Evolutionary conservation across 139 green algal genomes (phyloP).

Genomic region (Chlorella ohadii): DNA sequence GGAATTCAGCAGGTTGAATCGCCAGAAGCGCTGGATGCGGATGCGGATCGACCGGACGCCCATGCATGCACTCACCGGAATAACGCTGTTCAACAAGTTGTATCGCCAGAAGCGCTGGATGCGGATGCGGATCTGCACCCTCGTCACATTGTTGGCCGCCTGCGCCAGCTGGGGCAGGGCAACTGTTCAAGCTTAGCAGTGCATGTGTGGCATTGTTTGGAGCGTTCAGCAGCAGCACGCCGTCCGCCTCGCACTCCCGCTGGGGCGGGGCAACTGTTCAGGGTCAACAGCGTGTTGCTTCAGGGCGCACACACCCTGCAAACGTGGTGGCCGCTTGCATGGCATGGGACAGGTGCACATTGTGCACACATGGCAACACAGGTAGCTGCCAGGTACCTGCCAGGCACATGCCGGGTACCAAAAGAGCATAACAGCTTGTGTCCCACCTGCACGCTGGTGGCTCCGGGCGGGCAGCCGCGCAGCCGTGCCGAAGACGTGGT

Average conservation of each 20-base stretch:
- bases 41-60: not conserved
- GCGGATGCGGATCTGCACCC: not conserved
- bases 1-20: constrained; percentile 11
- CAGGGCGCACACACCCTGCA: too few relatives aligned
- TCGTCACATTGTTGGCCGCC: constrained; percentile 1
- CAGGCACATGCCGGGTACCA: too few relatives aligned
- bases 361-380: too few relatives aligned
- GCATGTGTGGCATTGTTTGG: too few relatives aligned
- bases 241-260: too few relatives aligned
- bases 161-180: not conserved
- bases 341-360: too few relatives aligned
- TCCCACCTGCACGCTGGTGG: not conserved
- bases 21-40: constrained; percentile 11
- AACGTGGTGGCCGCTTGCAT: too few relatives aligned
- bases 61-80: not conserved
- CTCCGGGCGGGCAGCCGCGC: not conserved
- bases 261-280: not conserved
- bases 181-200: not conserved
- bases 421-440: too few relatives aligned
- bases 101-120: constrained; percentile 16
- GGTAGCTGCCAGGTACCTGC: too few relatives aligned
- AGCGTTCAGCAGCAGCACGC: too few relatives aligned
- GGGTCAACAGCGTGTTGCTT: too few relatives aligned
- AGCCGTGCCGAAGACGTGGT: constrained; percentile 7
- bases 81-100: constrained; percentile 17